Evolutionary conservation across 2,329 filamentous ascomycete genomes (phyloP), one percentile per base, ranked within the genome.

Genomic region (Alternaria ethzedia): DNA sequence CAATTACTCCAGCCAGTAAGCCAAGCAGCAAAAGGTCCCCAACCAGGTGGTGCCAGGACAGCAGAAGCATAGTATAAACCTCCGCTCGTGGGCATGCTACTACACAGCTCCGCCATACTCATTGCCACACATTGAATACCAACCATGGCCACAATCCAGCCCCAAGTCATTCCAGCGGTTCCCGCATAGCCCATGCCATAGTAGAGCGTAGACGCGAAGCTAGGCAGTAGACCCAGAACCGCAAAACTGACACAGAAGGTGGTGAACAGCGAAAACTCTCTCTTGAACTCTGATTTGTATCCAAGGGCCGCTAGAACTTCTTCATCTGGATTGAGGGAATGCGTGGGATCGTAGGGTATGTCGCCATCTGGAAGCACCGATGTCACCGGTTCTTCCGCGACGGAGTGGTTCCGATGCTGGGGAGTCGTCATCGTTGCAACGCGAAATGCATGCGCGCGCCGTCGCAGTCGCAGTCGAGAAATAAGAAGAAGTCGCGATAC

Each of bases 211-310:
- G 86, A 89, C 1, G 90, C 90, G 71, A 93, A 91, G 64, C 88
- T 91, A 0, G 90, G 91, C 54, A 93, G 78, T 50, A 93, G 77
- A 2, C 91, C 91, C 59, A 93, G 81, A 11, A 93, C 90, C 7
- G 91, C 90, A 76, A 93, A 93, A 58, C 86, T 89, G 44, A 93
- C 90, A 69, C 89, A 91, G 75, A 93, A 93, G 0, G 89, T 91
- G 6, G 90, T 91, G 86, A 90, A 93, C 13, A 92, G 81, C 3
- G 86, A 89, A 76, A 93, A 92, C 71, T 93, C 90, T 72, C 91
- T 85, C 80, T 88, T 89, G 81, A 89, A 89, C 72, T 89, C 87
- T 56, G 87, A 84, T 75, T 87, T 88, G 76, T 87, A 88, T 41
- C 89, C 89, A 23, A 91, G 81, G 1, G 88, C 86, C 3, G 86